phyloP scores from a whole-genome alignment of 1,284 basidiomycete genomes.

The Somion occarium region DNA sequence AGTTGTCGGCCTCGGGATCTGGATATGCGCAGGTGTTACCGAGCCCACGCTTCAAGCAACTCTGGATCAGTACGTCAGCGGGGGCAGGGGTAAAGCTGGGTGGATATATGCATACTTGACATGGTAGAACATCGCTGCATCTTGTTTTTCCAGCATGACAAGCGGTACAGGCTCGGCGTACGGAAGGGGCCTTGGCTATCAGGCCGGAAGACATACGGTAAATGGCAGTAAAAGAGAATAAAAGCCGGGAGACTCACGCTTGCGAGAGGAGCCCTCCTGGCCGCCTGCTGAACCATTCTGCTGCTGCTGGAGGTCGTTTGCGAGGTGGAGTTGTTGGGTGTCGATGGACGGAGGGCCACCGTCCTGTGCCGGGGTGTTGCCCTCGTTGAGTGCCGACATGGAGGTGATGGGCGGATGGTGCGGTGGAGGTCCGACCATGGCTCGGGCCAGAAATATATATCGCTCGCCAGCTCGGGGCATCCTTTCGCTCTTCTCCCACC shows the following conservation, averaged over 20 bases:
- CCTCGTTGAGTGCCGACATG: conserved; percentile 71
- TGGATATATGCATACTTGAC: conserved; percentile 49
- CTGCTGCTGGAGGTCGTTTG: conserved; percentile 36
- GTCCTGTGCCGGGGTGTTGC: conserved; percentile 57
- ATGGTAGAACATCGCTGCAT: conserved; percentile 73
- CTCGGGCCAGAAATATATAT: conserved; percentile 4
- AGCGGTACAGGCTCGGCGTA: conserved; percentile 70
- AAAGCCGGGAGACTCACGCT: conserved; percentile 33
- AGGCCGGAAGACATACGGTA: conserved; percentile 14
- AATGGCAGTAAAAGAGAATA: conserved; percentile 9
- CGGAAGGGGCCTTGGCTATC: conserved; percentile 69
- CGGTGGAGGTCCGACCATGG: neutral
- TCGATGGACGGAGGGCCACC: conserved; percentile 46
- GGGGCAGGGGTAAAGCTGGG: conserved; percentile 8
- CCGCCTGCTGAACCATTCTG: conserved; percentile 18
- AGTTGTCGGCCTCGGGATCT: conserved; percentile 55
- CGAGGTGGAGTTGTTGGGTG: conserved; percentile 49
- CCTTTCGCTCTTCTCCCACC: neutral
- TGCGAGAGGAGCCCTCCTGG: conserved; percentile 34
- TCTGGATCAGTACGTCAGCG: conserved; percentile 35
- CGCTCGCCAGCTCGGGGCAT: no score
- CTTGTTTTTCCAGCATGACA: conserved; percentile 77
- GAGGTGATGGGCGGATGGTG: conserved; percentile 25
- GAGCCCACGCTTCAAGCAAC: conserved; percentile 72
- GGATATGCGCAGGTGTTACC: conserved; percentile 67